Evolutionary conservation across 2,329 filamentous ascomycete genomes (phyloP).

Genomic region (Fusarium equiseti): DNA sequence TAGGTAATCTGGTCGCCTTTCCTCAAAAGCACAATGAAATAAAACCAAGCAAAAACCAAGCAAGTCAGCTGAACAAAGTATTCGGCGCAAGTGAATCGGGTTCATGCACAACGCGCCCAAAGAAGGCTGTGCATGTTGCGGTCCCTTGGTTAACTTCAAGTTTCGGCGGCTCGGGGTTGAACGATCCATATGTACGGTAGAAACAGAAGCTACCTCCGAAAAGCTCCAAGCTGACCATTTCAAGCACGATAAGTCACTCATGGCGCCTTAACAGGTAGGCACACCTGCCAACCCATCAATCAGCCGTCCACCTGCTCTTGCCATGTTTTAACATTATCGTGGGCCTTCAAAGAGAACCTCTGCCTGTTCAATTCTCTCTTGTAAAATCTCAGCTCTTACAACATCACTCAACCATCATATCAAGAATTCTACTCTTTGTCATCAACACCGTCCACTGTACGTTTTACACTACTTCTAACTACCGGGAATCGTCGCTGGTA

Average conservation of each 20-base stretch:
- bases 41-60: too few species aligned
- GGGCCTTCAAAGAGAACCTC: not conserved
- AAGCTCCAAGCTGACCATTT: too few species aligned
- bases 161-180: not conserved
- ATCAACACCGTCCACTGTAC: not conserved
- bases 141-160: not conserved
- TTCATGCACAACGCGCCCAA: too few species aligned
- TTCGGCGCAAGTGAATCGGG: too few species aligned
- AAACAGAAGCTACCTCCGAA: not conserved
- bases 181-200: not conserved
- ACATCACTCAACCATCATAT: not conserved
- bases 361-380: not conserved
- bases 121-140: not conserved
- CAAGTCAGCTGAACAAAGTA: too few species aligned
- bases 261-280: too few species aligned
- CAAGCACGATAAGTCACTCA: too few species aligned
- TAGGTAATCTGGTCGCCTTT: not conserved
- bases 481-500: not conserved
- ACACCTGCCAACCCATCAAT: not conserved
- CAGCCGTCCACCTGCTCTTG: not conserved
- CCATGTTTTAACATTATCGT: not conserved
- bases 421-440: not conserved
- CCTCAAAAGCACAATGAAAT: too few species aligned
- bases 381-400: not conserved
- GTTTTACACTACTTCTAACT: not conserved